A percentile compares a stretch with the other conserved stretches of the same genome.
Conservation (phyloP, 2,329 filamentous ascomycete species). For the Pyrenochaeta sp. region DNA sequence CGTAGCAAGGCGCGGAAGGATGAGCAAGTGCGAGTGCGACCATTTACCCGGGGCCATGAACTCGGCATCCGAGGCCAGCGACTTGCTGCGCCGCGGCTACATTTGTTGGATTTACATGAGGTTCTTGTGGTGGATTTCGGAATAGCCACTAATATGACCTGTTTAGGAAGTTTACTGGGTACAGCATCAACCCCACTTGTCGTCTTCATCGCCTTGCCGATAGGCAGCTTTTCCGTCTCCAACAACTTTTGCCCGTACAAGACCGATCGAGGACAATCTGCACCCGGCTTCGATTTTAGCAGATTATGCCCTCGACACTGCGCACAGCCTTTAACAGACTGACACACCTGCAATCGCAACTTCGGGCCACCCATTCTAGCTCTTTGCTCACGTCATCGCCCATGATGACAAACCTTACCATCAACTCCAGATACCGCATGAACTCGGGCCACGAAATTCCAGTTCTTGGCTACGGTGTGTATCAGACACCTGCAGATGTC, state of each 20-base stretch:
- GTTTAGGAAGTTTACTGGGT: neutral
- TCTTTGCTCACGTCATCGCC: slow-evolving; percentile 35
- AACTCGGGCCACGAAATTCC: slow-evolving; percentile 70
- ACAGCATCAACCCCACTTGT: no score
- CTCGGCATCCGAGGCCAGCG: neutral
- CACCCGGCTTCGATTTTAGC: neutral
- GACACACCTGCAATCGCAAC: slow-evolving; percentile 15
- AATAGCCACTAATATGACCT: slow-evolving; percentile 14
- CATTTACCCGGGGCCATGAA: slow-evolving; percentile 3
- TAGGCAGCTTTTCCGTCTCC: slow-evolving; percentile 14
- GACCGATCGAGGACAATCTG: no score
- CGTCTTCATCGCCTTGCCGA: no score
- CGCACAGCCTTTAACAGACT: slow-evolving; percentile 21
- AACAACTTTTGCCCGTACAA: neutral
- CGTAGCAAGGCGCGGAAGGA: neutral
- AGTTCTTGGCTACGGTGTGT: slow-evolving; percentile 65
- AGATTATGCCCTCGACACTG: slow-evolving; percentile 17
- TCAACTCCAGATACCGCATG: slow-evolving; percentile 61
- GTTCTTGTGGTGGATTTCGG: neutral
- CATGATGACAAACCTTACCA: slow-evolving; percentile 54
- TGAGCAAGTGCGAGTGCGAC: neutral
- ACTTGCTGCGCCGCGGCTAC: slow-evolving; percentile 1
- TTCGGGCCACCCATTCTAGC: slow-evolving; percentile 10
- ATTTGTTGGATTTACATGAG: neutral
- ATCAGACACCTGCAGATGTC: slow-evolving; percentile 59